Evolutionary conservation across 768 basidiomycete species (phyloP), one percentile per base, ranked within the genome.

Genomic region (Mycena chlorophos): DNA sequence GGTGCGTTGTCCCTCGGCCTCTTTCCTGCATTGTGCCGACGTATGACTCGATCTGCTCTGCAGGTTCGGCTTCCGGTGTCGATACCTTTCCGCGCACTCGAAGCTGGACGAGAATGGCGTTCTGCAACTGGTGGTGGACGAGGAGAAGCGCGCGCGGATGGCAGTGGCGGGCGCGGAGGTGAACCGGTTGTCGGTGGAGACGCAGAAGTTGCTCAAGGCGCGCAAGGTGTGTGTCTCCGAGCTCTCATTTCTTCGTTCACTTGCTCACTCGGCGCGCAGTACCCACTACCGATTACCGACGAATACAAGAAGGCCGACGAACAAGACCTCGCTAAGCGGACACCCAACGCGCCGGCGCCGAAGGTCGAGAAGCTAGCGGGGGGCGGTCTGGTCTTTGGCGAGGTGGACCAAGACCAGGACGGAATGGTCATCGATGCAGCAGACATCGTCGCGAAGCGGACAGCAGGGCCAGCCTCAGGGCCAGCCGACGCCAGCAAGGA

Each of bases 21-120:
- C 30, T 27, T 19, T 13, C n/a, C 19, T 4, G 5, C 30, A 27
- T 34, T 37, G 14, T 26, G 19, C 25, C 6, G 22, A 19, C n/a
- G 54, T 20, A 46, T 13, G n/a, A 19, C 43, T 42, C 29, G 20
- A 27, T n/a, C 20, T n/a, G n/a, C n/a, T 20, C 8, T 19, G 14
- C 54, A 81, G 78, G 50, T 84, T 82, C 63, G 97, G 94, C 12
- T 86, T 90, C 69, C 92, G 94, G 69, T 99, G 97, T 68, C 85
- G 97, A 2, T 97, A 89, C 71, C 80, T 97, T 4, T 87, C 88
- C 13, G 86, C 82, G 3, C 96, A 99, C 69, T 72, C 88, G 12
- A 71, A 66, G 17, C 71, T 72, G 30, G 74, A 78, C 28, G 77
- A 76, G 16, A 71, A 74, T 14, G 84, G 82, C 2, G 59, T 69